Conservation (phyloP, 1,139 yeast species). For the Geotrichum histeridarum region DNA sequence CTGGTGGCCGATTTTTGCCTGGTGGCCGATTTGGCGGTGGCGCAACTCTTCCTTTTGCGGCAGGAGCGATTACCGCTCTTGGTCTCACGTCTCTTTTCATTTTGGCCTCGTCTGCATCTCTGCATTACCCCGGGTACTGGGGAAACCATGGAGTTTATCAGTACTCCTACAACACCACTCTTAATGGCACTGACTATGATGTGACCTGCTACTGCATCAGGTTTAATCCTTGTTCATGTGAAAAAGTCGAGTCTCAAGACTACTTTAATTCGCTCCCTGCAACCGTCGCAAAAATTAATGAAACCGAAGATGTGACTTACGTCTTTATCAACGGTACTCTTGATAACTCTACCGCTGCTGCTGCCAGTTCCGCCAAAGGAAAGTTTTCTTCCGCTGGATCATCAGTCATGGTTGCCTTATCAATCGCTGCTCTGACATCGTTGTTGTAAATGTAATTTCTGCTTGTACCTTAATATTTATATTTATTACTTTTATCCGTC, state of each 20-base stretch:
- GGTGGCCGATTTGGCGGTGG: slow-evolving; percentile 29
- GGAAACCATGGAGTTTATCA: slow-evolving; percentile 25
- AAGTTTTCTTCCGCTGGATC: slow-evolving; percentile 3
- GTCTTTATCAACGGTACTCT: slow-evolving; percentile 27
- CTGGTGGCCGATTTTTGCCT: slow-evolving; percentile 14
- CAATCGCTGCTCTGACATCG: slow-evolving; percentile 3
- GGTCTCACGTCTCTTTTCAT: slow-evolving; percentile 23
- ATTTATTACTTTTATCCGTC: too few species aligned
- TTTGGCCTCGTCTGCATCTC: slow-evolving; percentile 10
- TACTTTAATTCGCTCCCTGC: slow-evolving; percentile 25
- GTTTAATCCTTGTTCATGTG: slow-evolving; percentile 28
- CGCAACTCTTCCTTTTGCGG: slow-evolving; percentile 23
- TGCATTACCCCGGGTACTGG: slow-evolving; percentile 28
- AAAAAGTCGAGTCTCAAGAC: slow-evolving; percentile 19
- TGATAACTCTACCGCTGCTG: slow-evolving; percentile 13
- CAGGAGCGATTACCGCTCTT: slow-evolving; percentile 27
- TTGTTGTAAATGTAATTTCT: not conserved
- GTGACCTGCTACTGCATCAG: slow-evolving; percentile 27
- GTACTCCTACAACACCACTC: slow-evolving; percentile 24
- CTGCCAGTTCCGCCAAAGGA: not conserved
- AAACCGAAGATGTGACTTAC: slow-evolving; percentile 8
- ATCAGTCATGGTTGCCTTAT: not conserved
- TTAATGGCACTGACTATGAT: slow-evolving; percentile 24
- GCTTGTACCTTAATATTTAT: too few species aligned
- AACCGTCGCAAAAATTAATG: slow-evolving; percentile 14